Base-by-base conservation (phyloP, 805 yeast genomes). In the Yamadazyma olivae region DNA sequence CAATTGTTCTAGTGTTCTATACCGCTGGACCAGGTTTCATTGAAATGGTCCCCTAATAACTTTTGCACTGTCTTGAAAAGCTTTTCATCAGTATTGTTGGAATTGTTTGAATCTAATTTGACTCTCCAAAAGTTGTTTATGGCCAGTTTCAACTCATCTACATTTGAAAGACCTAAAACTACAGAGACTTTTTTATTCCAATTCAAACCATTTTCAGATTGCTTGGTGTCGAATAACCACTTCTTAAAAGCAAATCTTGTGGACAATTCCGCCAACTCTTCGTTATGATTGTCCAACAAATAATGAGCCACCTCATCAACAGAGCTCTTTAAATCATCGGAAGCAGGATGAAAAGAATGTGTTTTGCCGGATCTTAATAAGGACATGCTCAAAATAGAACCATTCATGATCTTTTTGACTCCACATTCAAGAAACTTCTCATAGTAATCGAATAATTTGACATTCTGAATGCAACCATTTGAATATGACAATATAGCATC, bases 301-400 rank as follows among this genome's bases (percentile, higher is more conserved):
- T 57, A 41, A 6, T 50, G 48, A 0, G 79, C 72, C 22, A 77
- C 62, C 17, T 64, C 59, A 21, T 59, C 53, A 2, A 79, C 80
- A 0, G 76, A 78, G 1, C 64, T 61, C 43, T 73, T 79, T 43
- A 90, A 64, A n/a, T 56, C 74, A 12, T 57, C 48, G 0, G 81
- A 62, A 3, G 87, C 93, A 0, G 96, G 97, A 51, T 90, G 97
- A 71, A 89, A 91, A 1, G 69, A 51, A 44, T 75, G 82, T 0
- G 95, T 82, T 22, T 70, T 64, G 17, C 71, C 79, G 0, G 83
- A 73, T 40, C 95, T 71, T 38, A 90, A 66, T 38, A 90, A 58
- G 3, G 96, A 85, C 98, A 90, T 90, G 37, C 90, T 78, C 41
- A 91, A 65, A 25, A 93, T 89, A 1, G 95, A 84, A 3, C 91